Evolutionary conservation across 202 grass and related monocot species (phyloP), one percentile per base, ranked within the genome.

Genomic region (Panicum hallii): DNA sequence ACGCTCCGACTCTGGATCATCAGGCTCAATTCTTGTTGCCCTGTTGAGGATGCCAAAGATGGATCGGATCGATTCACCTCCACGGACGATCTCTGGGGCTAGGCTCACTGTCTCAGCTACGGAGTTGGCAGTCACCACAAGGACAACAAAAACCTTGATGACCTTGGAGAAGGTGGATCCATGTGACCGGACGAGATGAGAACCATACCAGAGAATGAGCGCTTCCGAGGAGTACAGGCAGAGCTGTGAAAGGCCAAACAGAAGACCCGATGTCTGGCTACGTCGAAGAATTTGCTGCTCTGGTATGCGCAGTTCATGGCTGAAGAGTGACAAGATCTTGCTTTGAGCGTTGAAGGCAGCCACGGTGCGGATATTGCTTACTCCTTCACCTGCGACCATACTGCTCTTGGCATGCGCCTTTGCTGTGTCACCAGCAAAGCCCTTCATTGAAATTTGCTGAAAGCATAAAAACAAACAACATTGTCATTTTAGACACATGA

Each of bases 101-200:
- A 99, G 93, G 72, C 97, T 99, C 72, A 99, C 92, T 1, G 97
- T 97, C 81, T 99, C 97, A 0, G 97, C 97, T 0, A 99, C 93
- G 0, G 97, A 99, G 84, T 99, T 99, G 64, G 97, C 97, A 17
- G 97, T 99, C 49, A 99, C 90, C 17, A 99, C 97, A 64, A 99
- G 97, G 83, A 99, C 93, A 19, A 99, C 93, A 69, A 99, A 99
- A 55, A 99, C 97, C 86, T 99, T 99, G 87, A 99, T 99, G 79
- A 99, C 97, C 90, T 97, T 97, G 77, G 97, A 99, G 91, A 99
- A 99, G 68, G 97, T 99, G 55, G 97, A 99, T 36, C 70, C 84
- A 5, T 94, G 91, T 8, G 80, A 87, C 58, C 90, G 88, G 20
- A 99, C 97, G 4, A 99, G 90, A 50, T 97, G 93, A 16, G 93